Conservation (phyloP, 2,329 filamentous ascomycete genomes). For the Monilinia fructigena region DNA sequence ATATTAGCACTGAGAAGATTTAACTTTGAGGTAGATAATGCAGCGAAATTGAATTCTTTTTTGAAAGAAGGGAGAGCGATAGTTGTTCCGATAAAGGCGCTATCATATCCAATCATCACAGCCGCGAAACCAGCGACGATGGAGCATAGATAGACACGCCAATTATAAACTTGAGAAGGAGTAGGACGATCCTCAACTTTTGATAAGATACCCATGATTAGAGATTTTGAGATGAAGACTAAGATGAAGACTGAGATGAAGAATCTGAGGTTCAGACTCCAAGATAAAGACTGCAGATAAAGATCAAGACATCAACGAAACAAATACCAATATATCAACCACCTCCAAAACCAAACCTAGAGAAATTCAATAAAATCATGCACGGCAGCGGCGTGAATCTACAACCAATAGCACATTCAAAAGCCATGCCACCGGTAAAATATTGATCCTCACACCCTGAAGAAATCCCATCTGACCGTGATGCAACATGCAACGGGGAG, state of each 20-base stretch:
- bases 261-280: not conserved
- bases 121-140: conserved; percentile 29
- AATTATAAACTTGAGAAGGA: conserved; percentile 32
- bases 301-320: not conserved
- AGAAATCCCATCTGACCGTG: not conserved
- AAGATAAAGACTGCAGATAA: not conserved
- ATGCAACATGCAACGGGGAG: not conserved
- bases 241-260: not conserved
- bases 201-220: conserved; percentile 30
- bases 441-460: not conserved
- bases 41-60: conserved; percentile 31
- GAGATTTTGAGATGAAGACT: not conserved
- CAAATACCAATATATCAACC: not conserved
- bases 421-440: not conserved
- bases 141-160: conserved; percentile 30
- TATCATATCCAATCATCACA: conserved; percentile 36
- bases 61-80: conserved; percentile 33
- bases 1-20: conserved; percentile 33
- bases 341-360: not conserved
- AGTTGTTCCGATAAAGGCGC: conserved; percentile 32
- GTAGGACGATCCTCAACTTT: conserved; percentile 35
- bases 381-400: not conserved
- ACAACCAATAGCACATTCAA: not conserved
- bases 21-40: conserved; percentile 26
- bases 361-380: not conserved